These are phyloP conservation scores for Craterostigma plantagineum DNA, from an alignment of 257 asterid genomes.

Conservation along the genomic window DNA sequence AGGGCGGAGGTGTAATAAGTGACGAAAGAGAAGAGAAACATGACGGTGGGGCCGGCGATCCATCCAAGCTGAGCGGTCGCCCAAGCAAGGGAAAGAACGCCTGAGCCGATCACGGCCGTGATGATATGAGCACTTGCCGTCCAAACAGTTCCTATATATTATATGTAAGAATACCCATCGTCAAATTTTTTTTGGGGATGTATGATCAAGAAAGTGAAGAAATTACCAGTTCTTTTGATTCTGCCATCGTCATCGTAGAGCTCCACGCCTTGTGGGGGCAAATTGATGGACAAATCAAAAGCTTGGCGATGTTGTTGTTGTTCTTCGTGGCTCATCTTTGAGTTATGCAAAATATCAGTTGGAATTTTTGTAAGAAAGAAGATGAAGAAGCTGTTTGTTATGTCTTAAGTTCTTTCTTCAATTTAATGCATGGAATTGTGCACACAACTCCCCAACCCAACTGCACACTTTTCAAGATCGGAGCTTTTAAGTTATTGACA, in stretches of 20 bases:
- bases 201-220: too few relatives aligned
- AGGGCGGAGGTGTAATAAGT: constrained; percentile 21
- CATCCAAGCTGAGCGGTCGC: constrained; percentile 50
- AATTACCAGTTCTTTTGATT: constrained; percentile 27
- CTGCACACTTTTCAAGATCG: too few relatives aligned
- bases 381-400: too few relatives aligned
- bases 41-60: constrained; percentile 32
- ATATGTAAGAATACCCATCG: too few relatives aligned
- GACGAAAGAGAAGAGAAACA: constrained; percentile 18
- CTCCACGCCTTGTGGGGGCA: constrained; percentile 18
- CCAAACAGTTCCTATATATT: constrained; percentile 24
- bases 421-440: too few relatives aligned
- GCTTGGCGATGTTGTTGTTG: constrained; percentile 21
- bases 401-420: too few relatives aligned
- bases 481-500: too few relatives aligned
- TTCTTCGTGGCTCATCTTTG: constrained; percentile 37
- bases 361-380: too few relatives aligned
- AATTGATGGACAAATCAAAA: constrained; percentile 25
- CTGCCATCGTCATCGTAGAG: constrained; percentile 35
- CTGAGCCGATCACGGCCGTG: constrained; percentile 52
- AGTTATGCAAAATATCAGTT: not conserved
- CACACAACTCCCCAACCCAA: too few relatives aligned
- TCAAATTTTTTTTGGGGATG: too few relatives aligned
- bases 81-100: constrained; percentile 51
- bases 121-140: constrained; percentile 49